Percentiles rank a stretch among this genome's conserved stretches.
phyloP scores from a whole-genome alignment of 352 stramenopile species.

The Phytopythium mirpurense region DNA sequence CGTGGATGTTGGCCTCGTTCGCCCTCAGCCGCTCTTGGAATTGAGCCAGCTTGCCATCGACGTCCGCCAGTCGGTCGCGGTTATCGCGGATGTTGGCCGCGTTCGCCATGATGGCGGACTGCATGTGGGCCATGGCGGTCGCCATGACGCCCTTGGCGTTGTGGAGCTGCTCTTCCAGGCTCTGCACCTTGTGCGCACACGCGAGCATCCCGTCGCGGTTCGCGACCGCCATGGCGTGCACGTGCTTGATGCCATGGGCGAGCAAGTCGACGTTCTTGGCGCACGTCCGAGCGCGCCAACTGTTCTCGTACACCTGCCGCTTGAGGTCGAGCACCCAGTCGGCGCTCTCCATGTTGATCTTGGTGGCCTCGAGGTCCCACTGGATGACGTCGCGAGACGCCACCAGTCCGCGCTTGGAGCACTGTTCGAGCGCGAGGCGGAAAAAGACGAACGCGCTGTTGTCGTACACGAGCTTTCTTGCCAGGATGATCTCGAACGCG shows the following conservation, averaged over 20 bases:
- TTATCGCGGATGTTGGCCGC: background rate
- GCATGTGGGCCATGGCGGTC: constrained; percentile 6
- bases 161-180: constrained; percentile 5
- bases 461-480: constrained; percentile 27
- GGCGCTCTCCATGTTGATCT: constrained; percentile 27
- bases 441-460: constrained; percentile 24
- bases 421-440: constrained; percentile 21
- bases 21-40: constrained; percentile 8
- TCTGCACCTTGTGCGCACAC: constrained; percentile 2
- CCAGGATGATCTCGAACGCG: constrained; percentile 23
- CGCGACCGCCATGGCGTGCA: constrained; percentile 10
- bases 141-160: constrained; percentile 6
- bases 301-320: constrained; percentile 15
- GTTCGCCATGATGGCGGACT: background rate
- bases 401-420: constrained; percentile 8
- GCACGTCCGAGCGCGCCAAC: constrained; percentile 8
- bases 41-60: background rate
- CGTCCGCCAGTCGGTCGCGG: background rate
- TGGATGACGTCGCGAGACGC: constrained; percentile 10
- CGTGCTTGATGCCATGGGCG: constrained; percentile 11
- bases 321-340: constrained; percentile 36
- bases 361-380: constrained; percentile 22
- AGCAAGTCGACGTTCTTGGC: constrained; percentile 11
- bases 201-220: constrained; percentile 11
- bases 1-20: constrained; percentile 15